Percentiles rank a stretch among this genome's conserved stretches.
These are phyloP conservation scores for Fusarium dimerum DNA, from an alignment of 2,329 filamentous ascomycete genomes.

Conservation along the genomic window DNA sequence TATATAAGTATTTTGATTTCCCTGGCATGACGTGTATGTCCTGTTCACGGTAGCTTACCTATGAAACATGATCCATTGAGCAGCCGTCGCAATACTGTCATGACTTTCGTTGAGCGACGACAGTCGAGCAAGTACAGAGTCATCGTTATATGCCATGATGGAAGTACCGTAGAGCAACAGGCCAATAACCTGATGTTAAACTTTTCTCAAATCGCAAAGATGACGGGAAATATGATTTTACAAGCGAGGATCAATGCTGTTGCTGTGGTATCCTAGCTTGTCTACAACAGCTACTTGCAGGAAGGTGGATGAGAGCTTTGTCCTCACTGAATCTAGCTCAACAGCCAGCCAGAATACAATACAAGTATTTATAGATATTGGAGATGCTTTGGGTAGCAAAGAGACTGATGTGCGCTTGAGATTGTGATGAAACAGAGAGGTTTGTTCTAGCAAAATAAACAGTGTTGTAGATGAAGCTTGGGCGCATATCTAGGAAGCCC, in stretches of 20 bases:
- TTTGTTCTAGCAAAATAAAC: conserved; percentile 24
- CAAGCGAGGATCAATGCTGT: conserved; percentile 19
- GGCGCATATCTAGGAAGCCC: conserved; percentile 26
- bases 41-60: conserved; percentile 56
- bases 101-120: conserved; percentile 96
- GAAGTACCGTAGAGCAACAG: background rate
- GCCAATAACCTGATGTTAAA: background rate
- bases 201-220: conserved; percentile 6
- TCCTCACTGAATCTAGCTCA: conserved; percentile 12
- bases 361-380: conserved; percentile 8
- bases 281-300: conserved; percentile 33
- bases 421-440: conserved; percentile 21
- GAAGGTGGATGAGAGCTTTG: conserved; percentile 20
- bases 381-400: conserved; percentile 13
- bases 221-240: conserved; percentile 22
- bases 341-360: conserved; percentile 8
- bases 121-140: conserved; percentile 91
- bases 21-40: background rate
- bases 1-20: conserved; percentile 2
- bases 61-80: conserved; percentile 99
- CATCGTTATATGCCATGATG: conserved; percentile 90
- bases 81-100: conserved; percentile 92
- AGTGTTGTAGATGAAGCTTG: conserved; percentile 25
- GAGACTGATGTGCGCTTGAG: conserved; percentile 18
- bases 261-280: conserved; percentile 30